These are phyloP conservation scores for Crithidia expoeki DNA, from an alignment of 208 protist genomes.

Conservation along the genomic window DNA sequence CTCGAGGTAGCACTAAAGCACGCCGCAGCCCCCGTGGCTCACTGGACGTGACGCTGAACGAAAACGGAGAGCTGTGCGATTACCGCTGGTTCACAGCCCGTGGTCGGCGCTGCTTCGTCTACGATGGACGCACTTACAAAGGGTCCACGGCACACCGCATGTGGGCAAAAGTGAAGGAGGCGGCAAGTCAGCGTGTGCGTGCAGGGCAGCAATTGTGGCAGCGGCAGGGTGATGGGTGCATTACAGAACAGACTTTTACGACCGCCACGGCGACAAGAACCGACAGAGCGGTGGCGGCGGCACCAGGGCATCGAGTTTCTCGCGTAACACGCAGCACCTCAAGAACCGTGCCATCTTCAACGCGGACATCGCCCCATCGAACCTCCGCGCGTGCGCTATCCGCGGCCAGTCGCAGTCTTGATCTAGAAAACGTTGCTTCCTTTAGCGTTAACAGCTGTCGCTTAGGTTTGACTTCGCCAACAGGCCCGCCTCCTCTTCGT, in stretches of 20 bases:
- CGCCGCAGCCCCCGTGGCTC: not conserved
- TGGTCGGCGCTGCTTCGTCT: constrained; percentile 68
- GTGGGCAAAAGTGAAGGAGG: constrained; percentile 68
- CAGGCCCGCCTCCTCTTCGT: not conserved
- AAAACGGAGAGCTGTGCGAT: constrained; percentile 47
- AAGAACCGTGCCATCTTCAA: no score
- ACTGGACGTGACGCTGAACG: constrained; percentile 32
- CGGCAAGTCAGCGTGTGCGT: not conserved
- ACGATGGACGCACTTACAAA: constrained; percentile 63
- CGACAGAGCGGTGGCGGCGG: no score
- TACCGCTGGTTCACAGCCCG: constrained; percentile 66
- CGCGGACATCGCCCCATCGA: not conserved
- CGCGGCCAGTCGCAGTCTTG: not conserved
- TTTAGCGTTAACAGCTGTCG: not conserved
- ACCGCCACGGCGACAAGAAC: no score
- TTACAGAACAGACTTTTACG: no score
- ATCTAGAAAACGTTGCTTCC: no score
- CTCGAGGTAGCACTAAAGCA: not conserved
- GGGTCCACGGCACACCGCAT: constrained; percentile 61
- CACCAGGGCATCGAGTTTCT: not conserved
- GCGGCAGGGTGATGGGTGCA: not conserved
- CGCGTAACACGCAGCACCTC: no score
- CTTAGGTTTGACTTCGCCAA: no score
- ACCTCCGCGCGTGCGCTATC: not conserved
- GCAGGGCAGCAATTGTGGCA: not conserved